Evolutionary conservation across 1,139 yeast species (phyloP), one percentile per base, ranked within the genome.

Genomic region (Protomyces gravidus): DNA sequence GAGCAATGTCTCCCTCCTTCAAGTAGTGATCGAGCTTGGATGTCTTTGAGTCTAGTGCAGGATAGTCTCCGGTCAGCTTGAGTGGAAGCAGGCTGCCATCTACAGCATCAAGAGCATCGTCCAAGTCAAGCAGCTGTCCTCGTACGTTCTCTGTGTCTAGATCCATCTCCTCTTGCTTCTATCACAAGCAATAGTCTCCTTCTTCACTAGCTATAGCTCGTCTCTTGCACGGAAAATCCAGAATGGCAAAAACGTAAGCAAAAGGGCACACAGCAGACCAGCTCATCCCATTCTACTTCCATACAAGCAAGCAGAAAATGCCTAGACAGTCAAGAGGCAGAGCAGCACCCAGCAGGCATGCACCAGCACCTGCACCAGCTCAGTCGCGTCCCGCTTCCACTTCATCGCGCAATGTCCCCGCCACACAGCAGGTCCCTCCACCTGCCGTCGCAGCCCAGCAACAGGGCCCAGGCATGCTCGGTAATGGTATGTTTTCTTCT

Each of bases 401-500:
- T 61, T 84, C 86, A 50, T 82, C 85, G 50, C 65, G 63, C 66
- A 53, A 53, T 53, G 48, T 67, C 72, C 68, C 68, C 70, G 63
- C 42, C 28, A 65, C 33, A 26, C 59, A 23, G 72, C 78, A 58
- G 73, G 67, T 72, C 13, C 69, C 69, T 21, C 70, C 71, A 50
- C 75, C 76, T 25, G 78, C 78, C 45, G 71, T 78, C 36, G 74
- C 79, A 28, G 72, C 71, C 39, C 76, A 76, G 57, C 80, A 75
- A 63, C 78, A 79, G 59, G 87, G 83, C 72, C 97, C 98, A 57
- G 97, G 97, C 68, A 71, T 92, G 72, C 90, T 92, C 70, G 87
- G 94, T 63, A 96, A 92, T 76, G 36, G 56, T 66, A 92, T 92
- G 97, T 97, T 97, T 30, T 5, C 3, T 30, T 4, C 3, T 30